A percentile compares a stretch with the other conserved stretches of the same genome.
phyloP scores from a whole-genome alignment of 1,284 basidiomycete species.

The Earliella scabrosa region DNA sequence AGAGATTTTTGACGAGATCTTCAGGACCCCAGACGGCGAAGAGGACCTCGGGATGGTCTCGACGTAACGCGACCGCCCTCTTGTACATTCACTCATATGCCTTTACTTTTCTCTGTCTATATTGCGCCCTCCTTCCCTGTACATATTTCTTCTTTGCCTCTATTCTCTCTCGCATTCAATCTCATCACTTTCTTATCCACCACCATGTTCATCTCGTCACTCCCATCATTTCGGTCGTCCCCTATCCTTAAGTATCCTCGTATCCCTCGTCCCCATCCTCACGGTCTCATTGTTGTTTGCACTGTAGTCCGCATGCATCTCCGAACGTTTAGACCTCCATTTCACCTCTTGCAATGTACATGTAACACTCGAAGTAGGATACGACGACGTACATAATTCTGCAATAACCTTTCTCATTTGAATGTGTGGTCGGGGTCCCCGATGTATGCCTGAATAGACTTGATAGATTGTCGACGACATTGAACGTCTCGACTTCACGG shows the following conservation, averaged over 20 bases:
- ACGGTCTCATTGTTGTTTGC: conserved; percentile 10
- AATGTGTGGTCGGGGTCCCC: not conserved
- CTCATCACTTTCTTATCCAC: not conserved
- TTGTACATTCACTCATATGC: no score
- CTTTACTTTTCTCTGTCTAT: not conserved
- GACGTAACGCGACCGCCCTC: no score
- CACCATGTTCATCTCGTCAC: not conserved
- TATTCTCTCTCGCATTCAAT: not conserved
- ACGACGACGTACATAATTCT: conserved; percentile 20
- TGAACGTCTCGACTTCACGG: no score
- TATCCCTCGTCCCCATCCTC: conserved; percentile 6
- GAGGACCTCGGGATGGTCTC: conserved; percentile 77
- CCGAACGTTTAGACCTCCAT: conserved; percentile 21
- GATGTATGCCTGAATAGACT: not conserved
- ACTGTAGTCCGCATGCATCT: conserved; percentile 22
- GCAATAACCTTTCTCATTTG: not conserved
- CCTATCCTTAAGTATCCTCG: conserved; percentile 10
- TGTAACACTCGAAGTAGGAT: conserved; percentile 18
- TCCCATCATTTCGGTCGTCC: not conserved
- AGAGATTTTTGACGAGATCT: conserved; percentile 78
- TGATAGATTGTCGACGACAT: no score
- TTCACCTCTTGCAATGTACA: conserved; percentile 18
- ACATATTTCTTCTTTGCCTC: not conserved
- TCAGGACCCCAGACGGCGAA: conserved; percentile 52
- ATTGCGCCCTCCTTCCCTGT: not conserved